These are phyloP conservation scores for Yamadazyma diospyri DNA, from an alignment of 1,139 yeast species.

Conservation along the genomic window DNA sequence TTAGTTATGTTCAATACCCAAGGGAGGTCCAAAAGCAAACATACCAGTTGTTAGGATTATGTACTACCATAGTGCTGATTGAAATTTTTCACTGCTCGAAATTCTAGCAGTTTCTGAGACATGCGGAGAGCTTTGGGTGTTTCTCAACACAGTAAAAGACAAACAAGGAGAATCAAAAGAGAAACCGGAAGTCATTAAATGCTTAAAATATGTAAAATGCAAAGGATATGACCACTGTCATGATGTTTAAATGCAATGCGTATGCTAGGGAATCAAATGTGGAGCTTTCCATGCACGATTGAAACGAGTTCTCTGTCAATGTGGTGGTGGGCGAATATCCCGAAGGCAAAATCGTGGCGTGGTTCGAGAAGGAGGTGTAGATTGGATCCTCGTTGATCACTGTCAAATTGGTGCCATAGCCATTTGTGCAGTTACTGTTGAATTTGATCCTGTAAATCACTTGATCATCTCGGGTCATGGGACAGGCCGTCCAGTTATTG, in stretches of 20 bases:
- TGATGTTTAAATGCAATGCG: no score
- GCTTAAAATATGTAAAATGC: no score
- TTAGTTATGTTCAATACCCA: no score
- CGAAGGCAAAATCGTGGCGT: background rate
- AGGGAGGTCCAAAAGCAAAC: conserved; percentile 18
- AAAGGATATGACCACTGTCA: no score
- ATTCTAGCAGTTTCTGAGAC: conserved; percentile 11
- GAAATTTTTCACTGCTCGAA: conserved; percentile 6
- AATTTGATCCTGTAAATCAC: conserved; percentile 7
- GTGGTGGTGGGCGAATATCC: background rate
- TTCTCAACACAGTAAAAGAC: no score
- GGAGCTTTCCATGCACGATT: background rate
- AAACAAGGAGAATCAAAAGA: no score
- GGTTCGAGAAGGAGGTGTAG: background rate
- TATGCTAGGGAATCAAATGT: background rate
- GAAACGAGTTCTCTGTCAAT: background rate
- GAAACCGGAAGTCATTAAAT: no score
- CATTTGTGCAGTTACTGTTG: conserved; percentile 8
- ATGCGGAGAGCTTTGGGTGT: no score
- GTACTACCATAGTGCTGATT: conserved; percentile 54
- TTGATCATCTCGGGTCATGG: conserved; percentile 3
- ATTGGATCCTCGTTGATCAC: conserved; percentile 4
- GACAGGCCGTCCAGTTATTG: conserved; percentile 12
- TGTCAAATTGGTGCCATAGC: conserved; percentile 6
- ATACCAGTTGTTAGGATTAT: conserved; percentile 81